phyloP scores from a whole-genome alignment of 1,284 basidiomycete species.

The Moesziomyces sp. region DNA sequence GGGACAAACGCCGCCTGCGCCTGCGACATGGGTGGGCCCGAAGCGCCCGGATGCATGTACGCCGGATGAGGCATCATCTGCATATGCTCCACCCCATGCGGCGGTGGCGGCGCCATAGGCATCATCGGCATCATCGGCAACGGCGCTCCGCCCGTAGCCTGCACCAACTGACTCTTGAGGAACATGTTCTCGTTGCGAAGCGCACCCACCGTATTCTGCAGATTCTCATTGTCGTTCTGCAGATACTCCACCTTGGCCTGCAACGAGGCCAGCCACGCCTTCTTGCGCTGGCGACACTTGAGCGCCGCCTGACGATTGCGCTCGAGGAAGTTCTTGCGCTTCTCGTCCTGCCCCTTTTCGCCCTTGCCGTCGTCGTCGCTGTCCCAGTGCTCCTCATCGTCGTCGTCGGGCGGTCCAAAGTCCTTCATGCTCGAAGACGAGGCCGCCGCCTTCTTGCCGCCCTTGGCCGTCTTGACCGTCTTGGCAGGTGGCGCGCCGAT shows the following conservation, averaged over 20 bases:
- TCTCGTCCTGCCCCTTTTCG: constrained; percentile 64
- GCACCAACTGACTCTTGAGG: constrained; percentile 61
- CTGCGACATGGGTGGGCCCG: constrained; percentile 26
- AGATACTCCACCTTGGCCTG: constrained; percentile 94
- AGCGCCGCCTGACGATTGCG: constrained; percentile 77
- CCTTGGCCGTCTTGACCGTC: constrained; percentile 64
- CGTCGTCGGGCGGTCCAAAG: constrained; percentile 32
- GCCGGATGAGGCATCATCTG: constrained; percentile 48
- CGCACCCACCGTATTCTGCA: constrained; percentile 72
- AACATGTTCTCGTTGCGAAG: constrained; percentile 72
- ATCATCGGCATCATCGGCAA: constrained; percentile 33
- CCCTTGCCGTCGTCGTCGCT: constrained; percentile 18
- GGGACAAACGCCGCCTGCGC: constrained; percentile 27
- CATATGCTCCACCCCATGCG: neutral
- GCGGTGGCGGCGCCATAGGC: constrained; percentile 10
- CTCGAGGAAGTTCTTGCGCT: constrained; percentile 65
- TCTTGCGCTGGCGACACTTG: constrained; percentile 98
- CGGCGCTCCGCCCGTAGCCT: constrained; percentile 44
- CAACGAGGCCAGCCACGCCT: constrained; percentile 92
- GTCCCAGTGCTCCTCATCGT: constrained; percentile 42
- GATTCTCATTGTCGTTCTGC: constrained; percentile 90
- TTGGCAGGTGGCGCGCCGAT: constrained; percentile 28
- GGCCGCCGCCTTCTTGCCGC: constrained; percentile 66
- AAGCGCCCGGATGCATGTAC: constrained; percentile 43
- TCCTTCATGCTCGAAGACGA: no score